A percentile compares a stretch with the other conserved stretches of the same genome.
These are phyloP conservation scores for Spiraea crenata DNA, from an alignment of 331 rosid genomes.

Conservation along the genomic window DNA sequence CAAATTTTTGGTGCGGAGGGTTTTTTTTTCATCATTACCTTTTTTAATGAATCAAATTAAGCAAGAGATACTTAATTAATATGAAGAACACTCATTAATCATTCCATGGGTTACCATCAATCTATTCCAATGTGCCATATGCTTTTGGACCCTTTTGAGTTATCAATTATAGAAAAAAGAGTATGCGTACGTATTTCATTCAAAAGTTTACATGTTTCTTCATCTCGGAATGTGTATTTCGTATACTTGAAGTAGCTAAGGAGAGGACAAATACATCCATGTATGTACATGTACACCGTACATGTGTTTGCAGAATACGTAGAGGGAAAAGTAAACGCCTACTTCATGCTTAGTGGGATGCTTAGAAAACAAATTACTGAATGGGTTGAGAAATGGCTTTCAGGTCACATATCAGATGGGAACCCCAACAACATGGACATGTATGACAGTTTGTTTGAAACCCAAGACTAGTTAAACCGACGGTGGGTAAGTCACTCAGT, in stretches of 20 bases:
- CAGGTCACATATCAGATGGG: slow-evolving; percentile 40
- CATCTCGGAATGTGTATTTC: neutral
- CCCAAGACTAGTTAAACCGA: slow-evolving; percentile 38
- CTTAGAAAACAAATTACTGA: slow-evolving; percentile 36
- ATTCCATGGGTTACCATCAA: too few species aligned
- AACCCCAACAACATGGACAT: slow-evolving; percentile 28
- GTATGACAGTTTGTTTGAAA: slow-evolving; percentile 45
- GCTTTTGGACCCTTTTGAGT: too few species aligned
- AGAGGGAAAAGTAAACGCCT: neutral
- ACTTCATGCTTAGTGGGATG: slow-evolving; percentile 14
- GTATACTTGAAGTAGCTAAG: neutral
- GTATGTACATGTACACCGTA: neutral
- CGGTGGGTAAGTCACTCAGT: slow-evolving; percentile 41
- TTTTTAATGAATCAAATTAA: too few species aligned
- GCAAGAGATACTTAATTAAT: too few species aligned
- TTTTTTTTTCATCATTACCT: too few species aligned
- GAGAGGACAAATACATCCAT: neutral
- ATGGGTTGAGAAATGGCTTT: slow-evolving; percentile 79
- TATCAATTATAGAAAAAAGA: neutral
- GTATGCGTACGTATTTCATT: neutral
- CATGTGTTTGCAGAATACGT: neutral
- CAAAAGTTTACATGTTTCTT: too few species aligned
- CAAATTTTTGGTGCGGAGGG: too few species aligned
- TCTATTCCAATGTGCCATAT: too few species aligned
- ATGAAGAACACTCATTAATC: too few species aligned